phyloP scores from a whole-genome alignment of 2,329 filamentous ascomycete genomes.

The Colletotrichum phormii region DNA sequence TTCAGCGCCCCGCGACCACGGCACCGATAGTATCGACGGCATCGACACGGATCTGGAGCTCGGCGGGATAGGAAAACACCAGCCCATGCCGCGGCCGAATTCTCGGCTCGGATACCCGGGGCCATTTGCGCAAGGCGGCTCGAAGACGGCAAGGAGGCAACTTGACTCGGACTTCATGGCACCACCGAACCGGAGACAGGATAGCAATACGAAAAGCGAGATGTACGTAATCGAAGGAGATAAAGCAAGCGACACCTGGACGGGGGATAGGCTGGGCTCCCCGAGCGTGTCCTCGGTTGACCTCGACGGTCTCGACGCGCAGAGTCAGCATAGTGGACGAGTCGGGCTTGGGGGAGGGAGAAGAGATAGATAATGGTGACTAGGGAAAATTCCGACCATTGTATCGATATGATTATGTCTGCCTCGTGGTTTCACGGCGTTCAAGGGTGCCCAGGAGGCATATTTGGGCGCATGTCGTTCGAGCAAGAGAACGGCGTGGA shows the following conservation, averaged over 20 bases:
- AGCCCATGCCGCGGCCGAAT: neutral
- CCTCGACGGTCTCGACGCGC: constrained; percentile 39
- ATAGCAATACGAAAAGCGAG: constrained; percentile 45
- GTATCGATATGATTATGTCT: neutral
- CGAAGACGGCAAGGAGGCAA: neutral
- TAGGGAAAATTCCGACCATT: neutral
- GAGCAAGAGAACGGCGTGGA: neutral
- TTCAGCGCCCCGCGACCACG: constrained; percentile 45
- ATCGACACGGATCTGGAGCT: constrained; percentile 51
- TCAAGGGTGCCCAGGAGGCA: neutral
- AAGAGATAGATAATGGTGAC: neutral
- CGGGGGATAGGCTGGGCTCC: constrained; percentile 40
- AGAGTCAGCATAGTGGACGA: constrained; percentile 39
- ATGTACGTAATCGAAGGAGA: constrained; percentile 50
- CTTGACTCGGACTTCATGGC: neutral
- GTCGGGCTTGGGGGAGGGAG: constrained; percentile 30
- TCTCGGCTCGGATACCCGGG: neutral
- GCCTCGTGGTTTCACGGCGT: neutral
- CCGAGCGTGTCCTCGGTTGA: constrained; percentile 41
- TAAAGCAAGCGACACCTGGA: constrained; percentile 29
- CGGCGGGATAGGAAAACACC: constrained; percentile 11
- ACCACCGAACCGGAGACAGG: neutral
- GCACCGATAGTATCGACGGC: constrained; percentile 53
- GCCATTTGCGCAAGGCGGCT: neutral
- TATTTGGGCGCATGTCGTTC: neutral